Percentiles rank a stretch among this genome's conserved stretches.
These are phyloP conservation scores for Parsonsia alboflavescens DNA, from an alignment of 257 asterid genomes.

Conservation along the genomic window DNA sequence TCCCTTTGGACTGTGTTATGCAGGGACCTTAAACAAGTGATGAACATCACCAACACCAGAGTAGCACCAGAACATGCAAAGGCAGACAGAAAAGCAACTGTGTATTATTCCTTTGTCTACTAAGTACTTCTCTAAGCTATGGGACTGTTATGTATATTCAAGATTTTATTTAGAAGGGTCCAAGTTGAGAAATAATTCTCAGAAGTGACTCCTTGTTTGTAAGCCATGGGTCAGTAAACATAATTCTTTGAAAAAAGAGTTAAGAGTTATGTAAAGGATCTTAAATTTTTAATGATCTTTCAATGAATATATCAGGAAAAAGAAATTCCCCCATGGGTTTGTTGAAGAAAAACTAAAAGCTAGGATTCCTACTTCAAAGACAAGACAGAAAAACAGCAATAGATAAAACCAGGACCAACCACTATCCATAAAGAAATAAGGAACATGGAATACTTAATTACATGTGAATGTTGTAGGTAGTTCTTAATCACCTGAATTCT, in stretches of 20 bases:
- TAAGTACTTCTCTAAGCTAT: background rate
- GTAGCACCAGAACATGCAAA: background rate
- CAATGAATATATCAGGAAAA: background rate
- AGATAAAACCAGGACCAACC: background rate
- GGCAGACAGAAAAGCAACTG: background rate
- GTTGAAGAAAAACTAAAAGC: background rate
- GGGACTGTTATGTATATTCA: background rate
- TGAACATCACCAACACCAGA: background rate
- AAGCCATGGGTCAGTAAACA: background rate
- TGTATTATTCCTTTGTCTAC: background rate
- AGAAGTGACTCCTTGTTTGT: background rate
- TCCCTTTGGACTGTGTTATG: background rate
- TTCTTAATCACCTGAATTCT: conserved; percentile 67
- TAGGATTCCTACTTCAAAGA: background rate
- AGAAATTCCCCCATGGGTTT: background rate
- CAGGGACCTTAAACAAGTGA: background rate
- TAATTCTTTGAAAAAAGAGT: background rate
- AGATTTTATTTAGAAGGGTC: background rate
- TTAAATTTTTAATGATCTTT: background rate
- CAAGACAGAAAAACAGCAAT: background rate
- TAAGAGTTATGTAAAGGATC: background rate
- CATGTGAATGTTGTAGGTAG: conserved; percentile 5
- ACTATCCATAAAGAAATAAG: background rate
- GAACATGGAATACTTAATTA: background rate
- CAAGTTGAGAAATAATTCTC: background rate